Evolutionary conservation across 345 rosid species (phyloP).

Genomic region (Populus pruinosa): DNA sequence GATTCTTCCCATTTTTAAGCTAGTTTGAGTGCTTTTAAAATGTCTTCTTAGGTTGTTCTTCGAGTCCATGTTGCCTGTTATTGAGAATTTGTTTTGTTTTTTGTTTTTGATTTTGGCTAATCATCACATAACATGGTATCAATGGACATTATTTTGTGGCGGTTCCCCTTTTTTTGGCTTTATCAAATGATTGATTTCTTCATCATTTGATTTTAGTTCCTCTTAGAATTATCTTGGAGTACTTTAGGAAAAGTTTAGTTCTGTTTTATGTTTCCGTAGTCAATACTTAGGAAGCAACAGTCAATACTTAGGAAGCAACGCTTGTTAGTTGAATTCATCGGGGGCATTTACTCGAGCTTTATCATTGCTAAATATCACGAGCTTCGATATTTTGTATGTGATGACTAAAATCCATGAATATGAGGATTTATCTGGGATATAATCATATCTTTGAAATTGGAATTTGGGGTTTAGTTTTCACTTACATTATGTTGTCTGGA

Average conservation of each 20-base stretch:
- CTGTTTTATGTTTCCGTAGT: background rate
- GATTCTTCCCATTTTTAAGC: background rate
- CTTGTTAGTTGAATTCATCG: background rate
- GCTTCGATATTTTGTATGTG: background rate
- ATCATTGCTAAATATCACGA: background rate
- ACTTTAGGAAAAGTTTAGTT: background rate
- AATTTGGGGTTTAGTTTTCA: background rate
- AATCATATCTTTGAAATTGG: background rate
- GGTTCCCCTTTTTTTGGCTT: no score
- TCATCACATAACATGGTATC: background rate
- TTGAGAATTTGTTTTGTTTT: background rate
- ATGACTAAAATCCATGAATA: background rate
- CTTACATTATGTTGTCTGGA: slow-evolving; percentile 1
- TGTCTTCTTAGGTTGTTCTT: background rate
- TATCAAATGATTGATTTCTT: background rate
- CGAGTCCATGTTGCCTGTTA: background rate
- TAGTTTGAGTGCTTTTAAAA: background rate
- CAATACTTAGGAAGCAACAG: background rate
- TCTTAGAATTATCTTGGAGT: background rate
- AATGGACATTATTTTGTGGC: background rate
- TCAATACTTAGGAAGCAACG: background rate
- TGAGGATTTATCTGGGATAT: background rate
- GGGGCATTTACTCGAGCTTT: background rate
- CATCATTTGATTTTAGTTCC: background rate
- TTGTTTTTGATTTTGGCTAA: background rate